phyloP scores from a whole-genome alignment of 1,139 yeast species.

The Yamadazyma conglobata region DNA sequence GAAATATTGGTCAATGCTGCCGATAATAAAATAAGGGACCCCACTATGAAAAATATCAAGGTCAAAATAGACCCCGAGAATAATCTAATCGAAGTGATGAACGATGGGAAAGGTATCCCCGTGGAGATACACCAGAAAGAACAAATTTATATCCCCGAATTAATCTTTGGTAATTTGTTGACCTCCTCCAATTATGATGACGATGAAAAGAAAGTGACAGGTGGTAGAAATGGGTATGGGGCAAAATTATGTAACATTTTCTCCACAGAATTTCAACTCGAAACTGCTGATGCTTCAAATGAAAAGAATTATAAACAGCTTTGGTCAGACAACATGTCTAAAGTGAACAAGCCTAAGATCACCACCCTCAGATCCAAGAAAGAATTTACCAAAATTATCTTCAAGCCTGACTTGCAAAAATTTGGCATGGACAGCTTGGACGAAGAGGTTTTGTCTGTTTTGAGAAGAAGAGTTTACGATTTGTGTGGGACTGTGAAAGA shows the following conservation, averaged over 20 bases:
- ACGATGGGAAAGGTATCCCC: conserved; percentile 96
- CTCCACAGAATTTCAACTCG: conserved; percentile 81
- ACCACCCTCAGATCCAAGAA: conserved; percentile 54
- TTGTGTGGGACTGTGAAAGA: conserved; percentile 93
- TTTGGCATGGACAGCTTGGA: conserved; percentile 84
- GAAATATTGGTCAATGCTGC: conserved; percentile 98
- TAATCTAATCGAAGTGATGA: conserved; percentile 74
- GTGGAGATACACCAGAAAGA: conserved; percentile 91
- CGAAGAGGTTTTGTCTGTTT: conserved; percentile 75
- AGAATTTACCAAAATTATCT: conserved; percentile 85
- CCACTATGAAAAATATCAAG: conserved; percentile 78
- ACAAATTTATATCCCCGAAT: conserved; percentile 89
- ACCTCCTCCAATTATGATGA: conserved; percentile 97
- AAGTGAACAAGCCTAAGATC: conserved; percentile 73
- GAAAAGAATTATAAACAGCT: conserved; percentile 69
- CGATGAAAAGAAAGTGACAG: conserved; percentile 91
- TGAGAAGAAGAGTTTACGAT: conserved; percentile 93
- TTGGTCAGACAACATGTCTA: conserved; percentile 87
- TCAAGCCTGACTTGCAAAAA: conserved; percentile 81
- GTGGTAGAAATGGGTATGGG: conserved; percentile 99
- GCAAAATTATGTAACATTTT: conserved; percentile 90
- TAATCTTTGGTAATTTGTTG: conserved; percentile 91
- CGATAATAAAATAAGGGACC: conserved; percentile 95
- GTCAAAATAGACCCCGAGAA: conserved; percentile 76
- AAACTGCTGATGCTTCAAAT: conserved; percentile 76